These are phyloP conservation scores for Microthyrium microscopicum DNA, from an alignment of 2,329 filamentous ascomycete genomes.

Conservation along the genomic window DNA sequence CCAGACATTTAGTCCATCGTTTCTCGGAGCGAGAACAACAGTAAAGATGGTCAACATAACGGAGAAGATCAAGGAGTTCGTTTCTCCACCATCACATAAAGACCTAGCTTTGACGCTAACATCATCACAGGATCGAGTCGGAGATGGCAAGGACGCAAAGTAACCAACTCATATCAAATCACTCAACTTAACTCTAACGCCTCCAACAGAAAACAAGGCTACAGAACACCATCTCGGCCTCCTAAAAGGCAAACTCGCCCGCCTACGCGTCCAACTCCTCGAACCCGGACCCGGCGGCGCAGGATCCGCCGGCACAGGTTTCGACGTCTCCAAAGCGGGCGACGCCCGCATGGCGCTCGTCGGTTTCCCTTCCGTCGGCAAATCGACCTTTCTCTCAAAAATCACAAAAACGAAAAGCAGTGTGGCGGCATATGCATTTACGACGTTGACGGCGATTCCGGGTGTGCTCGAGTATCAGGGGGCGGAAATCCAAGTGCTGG, in stretches of 20 bases:
- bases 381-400: slow-evolving; percentile 96
- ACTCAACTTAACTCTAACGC: slow-evolving; percentile 14
- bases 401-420: slow-evolving; percentile 97
- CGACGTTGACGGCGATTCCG: slow-evolving; percentile 89
- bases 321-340: slow-evolving; percentile 81
- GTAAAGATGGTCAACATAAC: slow-evolving; percentile 92
- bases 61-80: slow-evolving; percentile 98
- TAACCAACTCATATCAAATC: slow-evolving; percentile 26
- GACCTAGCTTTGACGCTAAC: too few relatives aligned
- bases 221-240: slow-evolving; percentile 98
- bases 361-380: slow-evolving; percentile 96
- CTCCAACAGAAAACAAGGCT: slow-evolving; percentile 96
- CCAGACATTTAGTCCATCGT: too few relatives aligned
- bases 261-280: slow-evolving; percentile 81
- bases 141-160: slow-evolving; percentile 99
- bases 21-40: too few relatives aligned
- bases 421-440: slow-evolving; percentile 93
- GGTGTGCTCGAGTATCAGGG: slow-evolving; percentile 95
- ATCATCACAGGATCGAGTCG: slow-evolving; percentile 69
- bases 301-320: slow-evolving; percentile 64
- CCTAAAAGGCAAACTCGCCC: slow-evolving; percentile 93
- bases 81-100: slow-evolving; percentile 9
- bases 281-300: slow-evolving; percentile 73
- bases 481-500: slow-evolving; percentile 93
- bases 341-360: slow-evolving; percentile 94